Base-by-base conservation (phyloP, 768 basidiomycete species). In the Terana coerulea region DNA sequence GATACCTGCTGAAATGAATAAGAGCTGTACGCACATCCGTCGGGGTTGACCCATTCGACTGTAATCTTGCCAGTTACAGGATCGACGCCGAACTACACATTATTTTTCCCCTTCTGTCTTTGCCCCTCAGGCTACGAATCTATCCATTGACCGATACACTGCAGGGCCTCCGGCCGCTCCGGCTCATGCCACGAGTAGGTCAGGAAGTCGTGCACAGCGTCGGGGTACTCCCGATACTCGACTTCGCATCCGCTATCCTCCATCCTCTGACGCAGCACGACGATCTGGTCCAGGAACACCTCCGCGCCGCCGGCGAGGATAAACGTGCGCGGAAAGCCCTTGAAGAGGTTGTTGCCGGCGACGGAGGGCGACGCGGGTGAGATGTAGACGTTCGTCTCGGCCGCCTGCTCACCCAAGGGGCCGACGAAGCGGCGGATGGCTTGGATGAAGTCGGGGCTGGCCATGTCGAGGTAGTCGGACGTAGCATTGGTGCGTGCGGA, bases 281-380 rank as follows among this genome's bases (percentile, higher is more conserved):
- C 58, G 54, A 69, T 72, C 63, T 66, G 66, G 63, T 72, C 69
- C 57, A 68, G 55, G 51, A 69, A 59, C 55, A 60, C 54, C 58
- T 72, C 65, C 37, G 59, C 61, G 34, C 55, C 65, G 17, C 67
- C 66, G 24, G 53, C 56, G 12, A 60, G 52, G 39, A 74, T 57
- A 60, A 62, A 63, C 17, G 64, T 66, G 54, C 60, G 62, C 41
- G 69, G 66, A 42, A 66, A 70, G 42, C 65, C 69, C 43, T 39
- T 42, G 51, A 61, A 68, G 3, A 55, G 49, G 1, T 47, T 52
- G 29, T 21, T 15, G 3, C 33, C 30, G 19, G 33, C 31, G 34
- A 21, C n/a, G 24, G 47, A 21, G 34, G 36, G 3, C 21, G 44
- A 47, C 4, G 52, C 52, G 22, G 52, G 52, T 3, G 52, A 53